Evolutionary conservation across 768 basidiomycete species (phyloP).

Genomic region (Phanerochaete carnosa): DNA sequence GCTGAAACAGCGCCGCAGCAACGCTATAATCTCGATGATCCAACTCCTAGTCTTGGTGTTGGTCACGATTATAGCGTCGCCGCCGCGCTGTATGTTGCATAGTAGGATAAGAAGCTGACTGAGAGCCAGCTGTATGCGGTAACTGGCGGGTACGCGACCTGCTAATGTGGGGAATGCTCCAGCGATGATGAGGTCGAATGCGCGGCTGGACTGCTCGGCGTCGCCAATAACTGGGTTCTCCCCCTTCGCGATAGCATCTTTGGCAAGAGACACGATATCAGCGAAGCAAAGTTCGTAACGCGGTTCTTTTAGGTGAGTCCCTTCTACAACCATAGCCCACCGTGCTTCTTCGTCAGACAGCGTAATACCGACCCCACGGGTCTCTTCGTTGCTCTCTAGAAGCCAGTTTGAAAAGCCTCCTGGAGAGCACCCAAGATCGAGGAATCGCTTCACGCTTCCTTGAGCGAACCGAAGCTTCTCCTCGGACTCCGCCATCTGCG

Average conservation of each 20-base stretch:
- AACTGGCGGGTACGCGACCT: neutral
- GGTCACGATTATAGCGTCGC: constrained; percentile 6
- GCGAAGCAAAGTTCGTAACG: constrained; percentile 2
- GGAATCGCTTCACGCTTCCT: constrained; percentile 6
- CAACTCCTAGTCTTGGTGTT: constrained; percentile 10
- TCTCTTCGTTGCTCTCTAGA: constrained; percentile 2
- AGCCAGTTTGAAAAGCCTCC: constrained; percentile 16
- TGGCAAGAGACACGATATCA: constrained; percentile 5
- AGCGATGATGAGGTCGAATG: constrained; percentile 15
- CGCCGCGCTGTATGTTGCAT: constrained; percentile 5
- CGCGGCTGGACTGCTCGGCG: neutral
- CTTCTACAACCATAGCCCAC: neutral
- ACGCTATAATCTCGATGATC: constrained; percentile 9
- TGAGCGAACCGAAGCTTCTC: neutral
- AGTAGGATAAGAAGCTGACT: constrained; percentile 10
- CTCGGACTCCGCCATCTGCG: neutral
- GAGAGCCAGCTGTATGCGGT: neutral
- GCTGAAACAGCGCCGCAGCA: constrained; percentile 10
- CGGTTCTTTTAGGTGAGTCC: neutral
- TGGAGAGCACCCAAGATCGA: constrained; percentile 16
- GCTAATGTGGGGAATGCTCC: constrained; percentile 11
- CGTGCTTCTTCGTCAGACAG: neutral
- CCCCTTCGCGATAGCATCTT: neutral
- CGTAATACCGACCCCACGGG: constrained; percentile 10
- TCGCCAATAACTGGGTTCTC: neutral